phyloP scores from a whole-genome alignment of 2,329 filamentous ascomycete species.

The Penicillium sp. region DNA sequence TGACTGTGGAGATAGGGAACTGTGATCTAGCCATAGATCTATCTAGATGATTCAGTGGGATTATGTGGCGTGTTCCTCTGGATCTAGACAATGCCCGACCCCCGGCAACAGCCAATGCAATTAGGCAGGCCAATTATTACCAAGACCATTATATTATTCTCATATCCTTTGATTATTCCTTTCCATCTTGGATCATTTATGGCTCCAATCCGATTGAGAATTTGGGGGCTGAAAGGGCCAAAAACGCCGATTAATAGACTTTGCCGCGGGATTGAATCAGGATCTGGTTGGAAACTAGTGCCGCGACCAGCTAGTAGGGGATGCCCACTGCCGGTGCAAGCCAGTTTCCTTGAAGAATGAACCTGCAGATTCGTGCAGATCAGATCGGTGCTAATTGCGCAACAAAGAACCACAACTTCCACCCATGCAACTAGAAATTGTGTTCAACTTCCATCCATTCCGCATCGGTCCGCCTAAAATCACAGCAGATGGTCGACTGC shows the following conservation, averaged over 20 bases:
- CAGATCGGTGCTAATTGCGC: not conserved
- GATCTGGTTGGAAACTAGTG: not conserved
- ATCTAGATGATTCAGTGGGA: conserved; percentile 2
- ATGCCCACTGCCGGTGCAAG: not conserved
- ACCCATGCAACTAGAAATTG: too few relatives aligned
- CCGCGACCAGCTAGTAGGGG: not conserved
- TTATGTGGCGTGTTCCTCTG: conserved; percentile 8
- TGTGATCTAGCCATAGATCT: conserved; percentile 5
- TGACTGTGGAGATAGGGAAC: not conserved
- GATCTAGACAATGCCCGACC: conserved; percentile 9
- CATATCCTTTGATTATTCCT: not conserved
- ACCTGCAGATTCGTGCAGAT: not conserved
- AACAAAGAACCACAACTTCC: not conserved
- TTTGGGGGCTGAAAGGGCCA: not conserved
- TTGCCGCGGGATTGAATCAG: not conserved
- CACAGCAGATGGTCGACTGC: not conserved
- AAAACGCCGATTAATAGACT: not conserved
- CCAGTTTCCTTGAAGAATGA: not conserved
- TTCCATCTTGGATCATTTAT: not conserved
- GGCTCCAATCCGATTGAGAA: not conserved
- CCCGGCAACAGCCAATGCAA: not conserved
- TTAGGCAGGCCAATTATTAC: not conserved
- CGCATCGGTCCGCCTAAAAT: not conserved
- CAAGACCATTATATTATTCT: not conserved
- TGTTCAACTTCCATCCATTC: not conserved